These are phyloP conservation scores for Dimargaris cristalligena DNA, from an alignment of 192 early-diverging fungal species.

Conservation along the genomic window DNA sequence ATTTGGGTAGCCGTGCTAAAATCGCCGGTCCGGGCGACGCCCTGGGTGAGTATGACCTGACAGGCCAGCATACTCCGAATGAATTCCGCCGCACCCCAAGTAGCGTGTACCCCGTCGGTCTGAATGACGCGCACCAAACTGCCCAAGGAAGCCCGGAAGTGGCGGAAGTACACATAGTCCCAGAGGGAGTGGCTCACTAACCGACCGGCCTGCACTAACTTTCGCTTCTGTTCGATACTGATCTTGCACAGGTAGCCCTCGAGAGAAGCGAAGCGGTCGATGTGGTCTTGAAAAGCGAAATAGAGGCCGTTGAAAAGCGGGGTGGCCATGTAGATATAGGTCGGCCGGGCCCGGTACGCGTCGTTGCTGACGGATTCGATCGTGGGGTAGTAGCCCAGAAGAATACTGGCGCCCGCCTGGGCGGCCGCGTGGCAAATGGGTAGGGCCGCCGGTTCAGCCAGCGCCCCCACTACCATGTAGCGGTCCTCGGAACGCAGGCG, in stretches of 20 bases:
- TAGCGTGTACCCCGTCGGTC: slow-evolving; percentile 16
- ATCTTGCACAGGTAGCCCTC: slow-evolving; percentile 21
- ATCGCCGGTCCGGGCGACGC: slow-evolving; percentile 14
- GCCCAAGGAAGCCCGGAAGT: slow-evolving; percentile 28
- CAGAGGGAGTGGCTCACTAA: slow-evolving; percentile 17
- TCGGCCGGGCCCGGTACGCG: slow-evolving; percentile 20
- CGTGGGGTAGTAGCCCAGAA: background rate
- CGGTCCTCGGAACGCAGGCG: background rate
- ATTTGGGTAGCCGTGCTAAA: slow-evolving; percentile 12
- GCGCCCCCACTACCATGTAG: background rate
- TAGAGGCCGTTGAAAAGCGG: slow-evolving; percentile 19
- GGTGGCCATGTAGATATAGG: slow-evolving; percentile 19
- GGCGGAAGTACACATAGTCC: slow-evolving; percentile 29
- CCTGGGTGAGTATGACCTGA: slow-evolving; percentile 24
- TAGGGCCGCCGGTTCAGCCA: background rate
- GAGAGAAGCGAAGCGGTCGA: slow-evolving; percentile 21
- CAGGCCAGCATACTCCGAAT: slow-evolving; percentile 22
- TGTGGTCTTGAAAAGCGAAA: slow-evolving; percentile 23
- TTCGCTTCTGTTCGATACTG: slow-evolving; percentile 17
- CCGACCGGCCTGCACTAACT: slow-evolving; percentile 23
- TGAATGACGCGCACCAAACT: slow-evolving; percentile 23
- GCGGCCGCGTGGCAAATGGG: background rate
- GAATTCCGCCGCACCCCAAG: slow-evolving; percentile 23
- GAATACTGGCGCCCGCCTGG: background rate
- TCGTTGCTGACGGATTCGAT: slow-evolving; percentile 9